Base-by-base conservation (phyloP, 306 rosid genomes). In the Carpinus viminea region DNA sequence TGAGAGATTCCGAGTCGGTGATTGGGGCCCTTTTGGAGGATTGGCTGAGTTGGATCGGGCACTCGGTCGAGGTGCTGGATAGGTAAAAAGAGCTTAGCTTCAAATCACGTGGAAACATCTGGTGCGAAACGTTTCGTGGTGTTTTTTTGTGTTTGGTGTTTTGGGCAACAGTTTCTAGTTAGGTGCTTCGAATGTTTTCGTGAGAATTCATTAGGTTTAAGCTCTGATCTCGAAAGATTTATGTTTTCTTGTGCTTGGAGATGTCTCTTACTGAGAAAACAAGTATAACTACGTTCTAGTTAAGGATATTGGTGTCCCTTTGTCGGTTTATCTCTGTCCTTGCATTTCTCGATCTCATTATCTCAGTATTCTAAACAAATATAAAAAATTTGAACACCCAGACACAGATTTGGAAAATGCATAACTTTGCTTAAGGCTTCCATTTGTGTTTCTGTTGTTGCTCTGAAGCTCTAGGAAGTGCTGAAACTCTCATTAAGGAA, bases 141-240 rank as follows among this genome's bases (percentile, higher is more conserved):
- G 51, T 43, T 78, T 43, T 78, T 82, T 17, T 64, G 28, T 74
- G 59, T 72, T 62, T 20, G 53, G 20, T 12, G 53, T 57, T 78
- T 72, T 76, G 46, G 59, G 56, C 47, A 52, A 72, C 43, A n/a
- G 43, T 57, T 47, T 48, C 47, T 20, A 34, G 12, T 12, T 34
- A 26, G 65, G 54, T 68, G 12, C 54, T 20, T 74, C 13, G 76
- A 34, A 16, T 76, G 75, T 47, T 72, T 68, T 68, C 79, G 38
- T 50, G 76, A 47, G 46, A 78, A 90, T 90, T 92, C 94, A 80
- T 77, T 74, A 74, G 11, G 80, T 48, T 80, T 36, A 52, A 74
- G 80, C 83, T 83, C 94, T 89, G 92, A 90, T 91, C 92, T 90
- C 79, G 80, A 83, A 76, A 75, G 79, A 77, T 85, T 79, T 74